Percentiles rank a stretch among this genome's conserved stretches.
Conservation (phyloP, 768 basidiomycete species). For the Phaeotremella fagi region DNA sequence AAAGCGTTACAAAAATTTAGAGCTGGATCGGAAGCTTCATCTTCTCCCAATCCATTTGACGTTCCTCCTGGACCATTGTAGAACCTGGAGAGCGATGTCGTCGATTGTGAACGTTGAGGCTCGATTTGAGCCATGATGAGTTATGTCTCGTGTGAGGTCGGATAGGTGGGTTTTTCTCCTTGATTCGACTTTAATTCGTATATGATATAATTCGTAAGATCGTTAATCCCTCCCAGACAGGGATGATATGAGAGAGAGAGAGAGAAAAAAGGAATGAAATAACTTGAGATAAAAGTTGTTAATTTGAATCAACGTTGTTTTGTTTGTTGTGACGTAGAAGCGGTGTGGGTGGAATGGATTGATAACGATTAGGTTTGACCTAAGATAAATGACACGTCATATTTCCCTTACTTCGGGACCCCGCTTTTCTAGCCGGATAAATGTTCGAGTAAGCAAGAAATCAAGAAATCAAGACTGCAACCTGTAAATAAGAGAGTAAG, state of each 20-base stretch:
- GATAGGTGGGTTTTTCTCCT: neutral
- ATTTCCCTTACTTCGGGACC: neutral
- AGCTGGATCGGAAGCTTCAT: conserved; percentile 61
- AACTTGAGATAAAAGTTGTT: too few relatives aligned
- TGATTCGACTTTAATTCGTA: too few relatives aligned
- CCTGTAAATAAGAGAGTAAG: too few relatives aligned
- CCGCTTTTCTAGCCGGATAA: neutral
- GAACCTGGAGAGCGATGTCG: conserved; percentile 42
- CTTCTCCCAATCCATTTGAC: conserved; percentile 67
- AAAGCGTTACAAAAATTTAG: conserved; percentile 95
- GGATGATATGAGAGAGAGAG: too few relatives aligned
- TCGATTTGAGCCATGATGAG: conserved; percentile 20
- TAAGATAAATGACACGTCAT: neutral
- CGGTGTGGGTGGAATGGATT: too few relatives aligned
- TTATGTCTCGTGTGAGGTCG: neutral
- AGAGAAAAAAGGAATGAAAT: too few relatives aligned
- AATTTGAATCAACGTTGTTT: too few relatives aligned
- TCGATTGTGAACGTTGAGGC: conserved; percentile 38
- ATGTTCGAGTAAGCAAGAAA: neutral
- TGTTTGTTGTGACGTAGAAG: neutral
- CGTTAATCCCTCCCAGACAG: too few relatives aligned
- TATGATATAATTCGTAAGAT: too few relatives aligned
- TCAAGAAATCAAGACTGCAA: too few relatives aligned
- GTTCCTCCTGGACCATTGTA: conserved; percentile 31
- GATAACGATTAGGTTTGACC: too few relatives aligned